phyloP scores from a whole-genome alignment of 1,284 basidiomycete species.

The Cryptococcus jaspeensis region DNA sequence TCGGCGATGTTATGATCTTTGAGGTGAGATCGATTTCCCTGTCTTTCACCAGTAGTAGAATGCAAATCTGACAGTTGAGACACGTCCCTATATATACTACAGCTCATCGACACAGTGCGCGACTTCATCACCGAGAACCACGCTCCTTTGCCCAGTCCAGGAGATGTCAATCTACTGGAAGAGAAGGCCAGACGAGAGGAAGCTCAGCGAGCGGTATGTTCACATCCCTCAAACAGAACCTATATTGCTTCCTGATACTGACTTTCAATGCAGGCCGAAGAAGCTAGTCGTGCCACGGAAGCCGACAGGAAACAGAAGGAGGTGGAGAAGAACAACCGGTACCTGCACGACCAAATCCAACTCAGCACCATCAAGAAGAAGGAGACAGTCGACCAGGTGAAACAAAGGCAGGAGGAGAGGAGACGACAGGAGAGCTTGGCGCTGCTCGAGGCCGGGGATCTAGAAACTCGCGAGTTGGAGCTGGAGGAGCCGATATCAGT shows the following conservation, averaged over 20 bases:
- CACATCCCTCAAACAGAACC: neutral
- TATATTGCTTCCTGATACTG: neutral
- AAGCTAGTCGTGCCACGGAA: constrained; percentile 29
- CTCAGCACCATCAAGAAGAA: constrained; percentile 39
- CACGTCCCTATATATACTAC: constrained; percentile 24
- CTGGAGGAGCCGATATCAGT: constrained; percentile 38
- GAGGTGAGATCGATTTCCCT: constrained; percentile 30
- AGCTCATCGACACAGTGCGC: constrained; percentile 42
- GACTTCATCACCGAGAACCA: constrained; percentile 48
- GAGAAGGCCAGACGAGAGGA: constrained; percentile 50
- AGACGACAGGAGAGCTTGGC: constrained; percentile 32
- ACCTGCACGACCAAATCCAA: constrained; percentile 42
- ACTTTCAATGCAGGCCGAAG: constrained; percentile 29
- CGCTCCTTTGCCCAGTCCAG: constrained; percentile 38
- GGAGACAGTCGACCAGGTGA: constrained; percentile 27
- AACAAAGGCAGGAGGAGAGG: constrained; percentile 29
- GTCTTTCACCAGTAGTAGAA: neutral
- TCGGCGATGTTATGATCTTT: constrained; percentile 47
- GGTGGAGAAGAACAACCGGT: constrained; percentile 34
- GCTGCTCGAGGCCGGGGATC: constrained; percentile 37
- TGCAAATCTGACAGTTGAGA: neutral
- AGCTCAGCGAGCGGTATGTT: constrained; percentile 45
- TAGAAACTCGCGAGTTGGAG: constrained; percentile 37
- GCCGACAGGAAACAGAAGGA: constrained; percentile 27
- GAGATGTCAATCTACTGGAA: constrained; percentile 48